Evolutionary conservation across 352 stramenopile species (phyloP), one percentile per base, ranked within the genome.

Genomic region (Pythium myriotylum): DNA sequence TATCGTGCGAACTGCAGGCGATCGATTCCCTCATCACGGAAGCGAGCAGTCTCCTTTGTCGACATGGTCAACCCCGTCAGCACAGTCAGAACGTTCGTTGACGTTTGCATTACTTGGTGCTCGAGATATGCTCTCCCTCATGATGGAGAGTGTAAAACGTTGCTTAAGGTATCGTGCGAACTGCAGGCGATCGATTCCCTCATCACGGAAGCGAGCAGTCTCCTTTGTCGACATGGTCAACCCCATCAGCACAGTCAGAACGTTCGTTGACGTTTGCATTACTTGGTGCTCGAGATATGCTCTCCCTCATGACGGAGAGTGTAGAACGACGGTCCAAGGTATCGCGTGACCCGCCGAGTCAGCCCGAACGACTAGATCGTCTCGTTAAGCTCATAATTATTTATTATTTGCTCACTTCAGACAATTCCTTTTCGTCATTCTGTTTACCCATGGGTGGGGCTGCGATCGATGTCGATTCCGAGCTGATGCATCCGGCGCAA

Each of bases 401-500:
- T 48, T 48, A 48, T 26, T 48, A 16, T 27, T 26, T 26, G 17
- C 13, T 20, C 39, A 22, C 29, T 35, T 35, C 29, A 10, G 12
- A 54, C 39, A 16, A 33, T 8, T 50, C 14, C n/a, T 24, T 32
- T 49, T 13, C 32, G 14, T 24, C 26, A 26, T 52, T 23, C 32
- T 20, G 47, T 17, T 45, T 45, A 57, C 26, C 20, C 50, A 24
- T 57, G 50, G 3, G 50, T 42, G 4, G 47, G 47, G 14, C 47
- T 54, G 14, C 47, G 33, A 6, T 57, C 33, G 10, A 51, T 23
- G n/a, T 51, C 53, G 12, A 59, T 42, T 4, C 53, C 54, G 22
- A 54, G 54, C 23, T 41, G 52, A 27, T 57, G 50, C 33, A 47
- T 32, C 6, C 53, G 53, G 3, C 58, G 58, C 14, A 51, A 43